Evolutionary conservation across 345 rosid species (phyloP).

Genomic region (Psidium guajava): DNA sequence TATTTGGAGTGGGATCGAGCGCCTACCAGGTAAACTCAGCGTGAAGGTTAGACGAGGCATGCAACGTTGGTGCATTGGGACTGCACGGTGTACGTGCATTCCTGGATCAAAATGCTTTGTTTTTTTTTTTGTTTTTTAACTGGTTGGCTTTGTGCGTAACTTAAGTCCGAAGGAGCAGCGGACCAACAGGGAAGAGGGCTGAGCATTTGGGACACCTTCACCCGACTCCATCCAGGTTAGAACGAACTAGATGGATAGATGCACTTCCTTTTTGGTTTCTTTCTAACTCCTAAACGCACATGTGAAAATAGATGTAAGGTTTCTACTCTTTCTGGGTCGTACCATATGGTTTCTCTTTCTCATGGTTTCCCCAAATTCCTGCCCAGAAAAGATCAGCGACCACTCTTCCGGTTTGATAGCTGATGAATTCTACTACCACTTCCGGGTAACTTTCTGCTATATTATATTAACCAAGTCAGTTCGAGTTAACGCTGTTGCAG

Average conservation of each 20-base stretch:
- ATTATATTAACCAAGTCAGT: background rate
- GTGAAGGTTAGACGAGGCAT: background rate
- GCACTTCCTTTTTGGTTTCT: background rate
- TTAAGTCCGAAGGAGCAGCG: constrained; percentile 18
- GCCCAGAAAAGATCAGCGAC: constrained; percentile 3
- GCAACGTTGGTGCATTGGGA: background rate
- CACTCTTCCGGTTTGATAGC: constrained; percentile 17
- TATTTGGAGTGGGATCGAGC: constrained; percentile 13
- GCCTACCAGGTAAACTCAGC: constrained; percentile 7
- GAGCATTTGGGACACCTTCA: constrained; percentile 13
- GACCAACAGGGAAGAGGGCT: constrained; percentile 1
- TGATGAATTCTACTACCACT: constrained; percentile 27
- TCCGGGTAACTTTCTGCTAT: constrained; percentile 9
- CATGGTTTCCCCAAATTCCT: background rate
- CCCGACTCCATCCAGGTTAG: background rate
- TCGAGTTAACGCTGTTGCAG: background rate
- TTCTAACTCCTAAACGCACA: background rate
- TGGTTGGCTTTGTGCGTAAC: background rate
- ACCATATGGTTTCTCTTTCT: background rate
- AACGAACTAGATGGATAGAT: too few relatives aligned
- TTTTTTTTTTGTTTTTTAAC: background rate
- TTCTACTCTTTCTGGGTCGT: background rate
- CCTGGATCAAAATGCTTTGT: background rate
- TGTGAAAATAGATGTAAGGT: too few relatives aligned
- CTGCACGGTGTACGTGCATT: background rate